phyloP scores from a whole-genome alignment of 345 rosid genomes.

The Populus alba region DNA sequence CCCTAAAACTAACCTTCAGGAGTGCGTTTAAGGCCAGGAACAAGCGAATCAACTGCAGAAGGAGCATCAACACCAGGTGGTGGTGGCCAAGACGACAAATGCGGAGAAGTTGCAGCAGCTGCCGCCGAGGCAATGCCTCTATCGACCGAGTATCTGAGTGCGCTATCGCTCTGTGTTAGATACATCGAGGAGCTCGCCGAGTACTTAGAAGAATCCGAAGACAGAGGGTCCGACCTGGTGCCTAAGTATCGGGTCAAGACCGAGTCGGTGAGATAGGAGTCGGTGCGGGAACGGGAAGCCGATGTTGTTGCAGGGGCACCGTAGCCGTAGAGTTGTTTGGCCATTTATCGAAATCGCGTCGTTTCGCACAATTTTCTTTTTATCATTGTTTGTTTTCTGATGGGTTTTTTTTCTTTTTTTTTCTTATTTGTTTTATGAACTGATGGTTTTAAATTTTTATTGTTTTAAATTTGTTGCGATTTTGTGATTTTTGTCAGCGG shows the following conservation, averaged over 20 bases:
- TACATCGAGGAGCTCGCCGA: slow-evolving; percentile 11
- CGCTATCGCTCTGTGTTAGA: slow-evolving; percentile 5
- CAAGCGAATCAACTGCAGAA: slow-evolving; percentile 34
- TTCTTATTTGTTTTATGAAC: too few species aligned
- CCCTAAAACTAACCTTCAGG: slow-evolving; percentile 44
- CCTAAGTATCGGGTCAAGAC: not conserved
- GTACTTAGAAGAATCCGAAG: slow-evolving; percentile 23
- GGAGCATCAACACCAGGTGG: slow-evolving; percentile 44
- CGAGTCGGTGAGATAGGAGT: not conserved
- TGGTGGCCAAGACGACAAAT: slow-evolving; percentile 14
- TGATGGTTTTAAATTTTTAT: not conserved
- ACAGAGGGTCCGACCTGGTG: not conserved
- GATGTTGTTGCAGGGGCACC: not conserved
- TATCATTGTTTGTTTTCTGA: not conserved
- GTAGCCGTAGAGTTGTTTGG: slow-evolving; percentile 7
- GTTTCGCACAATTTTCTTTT: not conserved
- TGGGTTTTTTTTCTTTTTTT: too few species aligned
- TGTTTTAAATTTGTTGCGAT: not conserved
- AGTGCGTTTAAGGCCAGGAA: slow-evolving; percentile 53
- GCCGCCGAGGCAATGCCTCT: slow-evolving; percentile 10
- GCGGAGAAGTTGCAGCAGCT: not conserved
- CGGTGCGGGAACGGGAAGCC: not conserved
- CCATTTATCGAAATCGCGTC: not conserved
- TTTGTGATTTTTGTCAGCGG: too few species aligned
- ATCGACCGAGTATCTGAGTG: slow-evolving; percentile 19